Percentiles rank a stretch among this genome's conserved stretches.
Conservation (phyloP, 1,284 basidiomycete species). For the Austroboletus niveus region DNA sequence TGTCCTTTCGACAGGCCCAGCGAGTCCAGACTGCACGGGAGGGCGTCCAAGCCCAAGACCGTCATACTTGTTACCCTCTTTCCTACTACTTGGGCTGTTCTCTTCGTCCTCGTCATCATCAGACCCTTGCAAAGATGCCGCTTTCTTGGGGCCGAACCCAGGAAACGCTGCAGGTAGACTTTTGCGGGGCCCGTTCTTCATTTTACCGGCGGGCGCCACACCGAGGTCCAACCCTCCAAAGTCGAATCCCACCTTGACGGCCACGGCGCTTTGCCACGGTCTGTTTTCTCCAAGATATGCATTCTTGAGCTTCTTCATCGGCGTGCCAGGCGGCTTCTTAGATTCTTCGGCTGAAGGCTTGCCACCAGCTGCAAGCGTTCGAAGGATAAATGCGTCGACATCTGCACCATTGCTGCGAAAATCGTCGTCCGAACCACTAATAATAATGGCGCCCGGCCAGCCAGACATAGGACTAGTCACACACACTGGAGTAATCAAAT, state of each 20-base stretch:
- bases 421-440: slow-evolving; percentile 42
- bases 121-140: slow-evolving; percentile 28
- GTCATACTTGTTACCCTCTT: slow-evolving; percentile 50
- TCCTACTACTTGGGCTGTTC: slow-evolving; percentile 47
- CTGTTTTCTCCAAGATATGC: slow-evolving; percentile 54
- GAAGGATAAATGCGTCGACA: slow-evolving; percentile 69
- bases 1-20: slow-evolving; percentile 40
- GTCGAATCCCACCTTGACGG: slow-evolving; percentile 62
- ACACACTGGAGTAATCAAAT: slow-evolving; percentile 64
- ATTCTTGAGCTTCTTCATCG: slow-evolving; percentile 70
- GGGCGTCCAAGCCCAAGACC: slow-evolving; percentile 69
- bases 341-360: slow-evolving; percentile 45
- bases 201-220: slow-evolving; percentile 30
- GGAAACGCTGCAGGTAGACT: slow-evolving; percentile 71
- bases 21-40: slow-evolving; percentile 32
- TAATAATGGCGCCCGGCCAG: slow-evolving; percentile 56
- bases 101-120: slow-evolving; percentile 43
- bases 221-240: slow-evolving; percentile 46
- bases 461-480: slow-evolving; percentile 52
- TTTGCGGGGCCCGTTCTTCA: slow-evolving; percentile 59
- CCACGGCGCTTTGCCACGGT: slow-evolving; percentile 77
- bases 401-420: slow-evolving; percentile 38
- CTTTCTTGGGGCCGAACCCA: slow-evolving; percentile 30
- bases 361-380: slow-evolving; percentile 59
- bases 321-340: slow-evolving; percentile 73